Evolutionary conservation across 768 basidiomycete species (phyloP).

Genomic region (Paxillus rubicundulus): DNA sequence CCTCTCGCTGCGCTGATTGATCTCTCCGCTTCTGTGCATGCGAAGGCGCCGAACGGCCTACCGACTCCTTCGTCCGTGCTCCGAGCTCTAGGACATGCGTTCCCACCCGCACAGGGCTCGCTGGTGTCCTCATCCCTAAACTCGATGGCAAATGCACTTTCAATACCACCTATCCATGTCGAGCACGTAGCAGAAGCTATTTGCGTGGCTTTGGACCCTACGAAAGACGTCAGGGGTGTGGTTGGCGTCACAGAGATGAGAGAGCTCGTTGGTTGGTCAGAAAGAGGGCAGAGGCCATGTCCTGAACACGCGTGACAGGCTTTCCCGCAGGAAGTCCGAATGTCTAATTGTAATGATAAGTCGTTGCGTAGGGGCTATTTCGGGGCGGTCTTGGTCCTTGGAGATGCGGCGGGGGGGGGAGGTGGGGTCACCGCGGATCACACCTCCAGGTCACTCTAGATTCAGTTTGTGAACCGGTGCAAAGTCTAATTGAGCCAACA

Average conservation of each 20-base stretch:
- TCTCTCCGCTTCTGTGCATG: conserved; percentile 71
- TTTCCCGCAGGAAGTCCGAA: conserved; percentile 6
- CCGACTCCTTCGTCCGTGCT: conserved; percentile 68
- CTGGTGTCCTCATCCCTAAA: conserved; percentile 48
- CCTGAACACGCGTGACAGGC: conserved; percentile 10
- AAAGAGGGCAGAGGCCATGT: conserved; percentile 29
- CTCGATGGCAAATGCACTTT: conserved; percentile 74
- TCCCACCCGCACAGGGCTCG: conserved; percentile 31
- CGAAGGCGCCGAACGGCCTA: conserved; percentile 49
- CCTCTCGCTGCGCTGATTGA: conserved; percentile 83
- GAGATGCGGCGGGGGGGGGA: conserved; percentile 10
- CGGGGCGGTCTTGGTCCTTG: conserved; percentile 20
- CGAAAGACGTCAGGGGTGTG: conserved; percentile 55
- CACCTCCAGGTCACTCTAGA: conserved; percentile 3
- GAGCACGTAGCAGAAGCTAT: conserved; percentile 91
- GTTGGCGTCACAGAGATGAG: conserved; percentile 74
- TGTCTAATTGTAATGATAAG: conserved; percentile 3
- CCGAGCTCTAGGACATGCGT: conserved; percentile 45
- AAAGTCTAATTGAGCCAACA: not conserved
- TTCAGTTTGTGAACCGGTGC: conserved; percentile 12
- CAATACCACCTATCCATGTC: conserved; percentile 90
- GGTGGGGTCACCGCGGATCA: conserved; percentile 4
- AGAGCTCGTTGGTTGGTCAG: conserved; percentile 66
- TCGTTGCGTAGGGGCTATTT: conserved; percentile 16
- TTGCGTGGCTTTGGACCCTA: conserved; percentile 55